Percentiles rank a stretch among this genome's conserved stretches.
phyloP scores from a whole-genome alignment of 768 basidiomycete species.

The Mycena maculata region DNA sequence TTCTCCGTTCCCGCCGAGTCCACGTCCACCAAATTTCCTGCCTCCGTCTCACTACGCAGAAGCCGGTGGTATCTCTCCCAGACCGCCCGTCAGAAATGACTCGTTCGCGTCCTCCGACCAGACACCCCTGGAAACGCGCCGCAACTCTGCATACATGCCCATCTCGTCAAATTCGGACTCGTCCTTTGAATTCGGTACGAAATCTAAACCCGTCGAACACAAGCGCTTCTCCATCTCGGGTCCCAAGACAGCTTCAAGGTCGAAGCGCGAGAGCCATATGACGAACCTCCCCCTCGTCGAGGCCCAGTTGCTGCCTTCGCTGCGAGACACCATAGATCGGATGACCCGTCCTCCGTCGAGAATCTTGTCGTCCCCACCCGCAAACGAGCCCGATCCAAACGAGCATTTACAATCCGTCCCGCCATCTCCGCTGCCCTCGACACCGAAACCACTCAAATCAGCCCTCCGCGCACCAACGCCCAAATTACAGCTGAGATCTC shows the following conservation, averaged over 20 bases:
- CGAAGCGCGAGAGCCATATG: constrained; percentile 55
- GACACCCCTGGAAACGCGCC: constrained; percentile 27
- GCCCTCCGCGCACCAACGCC: constrained; percentile 52
- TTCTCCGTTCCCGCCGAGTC: constrained; percentile 52
- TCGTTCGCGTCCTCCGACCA: constrained; percentile 17
- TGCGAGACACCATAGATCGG: constrained; percentile 77
- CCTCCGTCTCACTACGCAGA: constrained; percentile 70
- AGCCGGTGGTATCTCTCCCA: constrained; percentile 53
- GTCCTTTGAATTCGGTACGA: constrained; percentile 43
- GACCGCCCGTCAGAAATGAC: constrained; percentile 30
- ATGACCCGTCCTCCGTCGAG: constrained; percentile 70
- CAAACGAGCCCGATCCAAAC: constrained; percentile 20
- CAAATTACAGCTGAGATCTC: constrained; percentile 35
- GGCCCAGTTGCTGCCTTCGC: constrained; percentile 72
- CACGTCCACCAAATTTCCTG: constrained; percentile 54
- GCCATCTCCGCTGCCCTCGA: constrained; percentile 32
- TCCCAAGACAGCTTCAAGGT: constrained; percentile 10
- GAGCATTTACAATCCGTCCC: no score
- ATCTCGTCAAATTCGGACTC: constrained; percentile 40
- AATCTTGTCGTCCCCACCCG: constrained; percentile 27
- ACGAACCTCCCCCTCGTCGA: constrained; percentile 71
- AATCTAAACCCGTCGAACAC: constrained; percentile 26
- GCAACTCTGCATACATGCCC: constrained; percentile 32
- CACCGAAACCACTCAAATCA: constrained; percentile 49
- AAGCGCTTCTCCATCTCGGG: constrained; percentile 26